A percentile compares a stretch with the other conserved stretches of the same genome.
phyloP scores from a whole-genome alignment of 225 moss, liverwort and hornwort genomes.

The Takakia lepidozioides region DNA sequence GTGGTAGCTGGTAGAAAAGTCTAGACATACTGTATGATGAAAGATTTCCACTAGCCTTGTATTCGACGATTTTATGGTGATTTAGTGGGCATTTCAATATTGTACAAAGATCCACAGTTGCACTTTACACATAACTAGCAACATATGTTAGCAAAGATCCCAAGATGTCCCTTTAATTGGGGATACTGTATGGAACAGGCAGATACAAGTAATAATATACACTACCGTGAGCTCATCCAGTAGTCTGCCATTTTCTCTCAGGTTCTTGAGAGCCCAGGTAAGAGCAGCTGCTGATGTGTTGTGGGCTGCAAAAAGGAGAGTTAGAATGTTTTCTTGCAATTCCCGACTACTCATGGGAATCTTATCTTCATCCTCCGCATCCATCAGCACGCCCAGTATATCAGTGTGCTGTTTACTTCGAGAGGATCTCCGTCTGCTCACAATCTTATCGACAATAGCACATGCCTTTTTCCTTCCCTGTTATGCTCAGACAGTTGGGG shows the following conservation, averaged over 20 bases:
- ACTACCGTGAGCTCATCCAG: constrained; percentile 10
- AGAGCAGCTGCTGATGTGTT: constrained; percentile 13
- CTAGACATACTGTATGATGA: no score
- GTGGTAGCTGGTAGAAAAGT: no score
- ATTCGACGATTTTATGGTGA: no score
- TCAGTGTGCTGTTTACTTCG: constrained; percentile 2
- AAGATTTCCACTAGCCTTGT: no score
- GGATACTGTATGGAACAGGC: no score
- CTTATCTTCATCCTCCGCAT: background rate
- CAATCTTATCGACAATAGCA: constrained; percentile 13
- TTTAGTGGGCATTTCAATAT: no score
- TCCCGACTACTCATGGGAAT: constrained; percentile 4
- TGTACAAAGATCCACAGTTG: no score
- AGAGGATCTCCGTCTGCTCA: background rate
- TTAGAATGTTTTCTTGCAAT: constrained; percentile 12
- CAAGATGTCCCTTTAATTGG: no score
- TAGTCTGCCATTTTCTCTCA: constrained; percentile 3
- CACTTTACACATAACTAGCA: no score
- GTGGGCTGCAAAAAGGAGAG: constrained; percentile 12
- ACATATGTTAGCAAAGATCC: no score
- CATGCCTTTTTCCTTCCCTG: constrained; percentile 17
- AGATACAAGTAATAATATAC: no score
- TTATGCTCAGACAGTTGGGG: constrained; percentile 6
- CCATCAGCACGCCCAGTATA: constrained; percentile 1
- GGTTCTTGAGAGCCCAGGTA: constrained; percentile 16